Evolutionary conservation across 2,329 filamentous ascomycete genomes (phyloP), one percentile per base, ranked within the genome.

Genomic region (Phialocephala sp.): DNA sequence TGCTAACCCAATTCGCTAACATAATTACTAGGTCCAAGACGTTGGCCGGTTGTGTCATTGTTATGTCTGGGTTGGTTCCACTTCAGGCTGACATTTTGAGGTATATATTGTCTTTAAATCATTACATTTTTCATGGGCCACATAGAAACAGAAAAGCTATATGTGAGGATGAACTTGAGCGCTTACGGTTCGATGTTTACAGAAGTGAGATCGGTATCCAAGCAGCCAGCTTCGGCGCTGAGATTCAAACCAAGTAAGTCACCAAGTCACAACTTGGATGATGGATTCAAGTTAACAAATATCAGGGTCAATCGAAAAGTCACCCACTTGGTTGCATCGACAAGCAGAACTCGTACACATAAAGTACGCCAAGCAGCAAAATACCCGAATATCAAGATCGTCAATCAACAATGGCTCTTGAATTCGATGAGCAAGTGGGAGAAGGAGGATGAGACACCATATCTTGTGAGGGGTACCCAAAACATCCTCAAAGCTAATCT

Each of bases 51-150:
- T 87, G 91, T 12, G 87, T 89, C 5, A 86, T 99, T 64, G 94
- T 97, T 5, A 90, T 98, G 70, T 97, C 94, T 0, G 95, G 95
- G 0, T 89, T 99, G 2, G 89, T 98, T 2, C 94, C 94, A 0
- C 81, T 97, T 0, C 92, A 91, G 5, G 86, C 91, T 43, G 89
- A 94, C 72, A 88, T 94, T 39, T 87, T 91, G 73, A 79, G 76
- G 83, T 84, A 77, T 67, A 39, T 68, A 45, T 59, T 59, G 6
- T 41, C 20, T n/a, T 45, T 61, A 62, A 54, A 67, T 58, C 27
- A 66, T 54, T 27, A 32, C 11, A 18, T 54, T 54, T 35, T 20
- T 32, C 32, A 32, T 54, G 50, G 24, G 8, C 6, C 11, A 54
- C 4, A 15, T 15, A 32, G 20, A 32, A 8, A 32, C 1, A 35